Percentiles rank a stretch among this genome's conserved stretches.
phyloP scores from a whole-genome alignment of 495 filamentous ascomycete species.

The Penicillium ucsense region DNA sequence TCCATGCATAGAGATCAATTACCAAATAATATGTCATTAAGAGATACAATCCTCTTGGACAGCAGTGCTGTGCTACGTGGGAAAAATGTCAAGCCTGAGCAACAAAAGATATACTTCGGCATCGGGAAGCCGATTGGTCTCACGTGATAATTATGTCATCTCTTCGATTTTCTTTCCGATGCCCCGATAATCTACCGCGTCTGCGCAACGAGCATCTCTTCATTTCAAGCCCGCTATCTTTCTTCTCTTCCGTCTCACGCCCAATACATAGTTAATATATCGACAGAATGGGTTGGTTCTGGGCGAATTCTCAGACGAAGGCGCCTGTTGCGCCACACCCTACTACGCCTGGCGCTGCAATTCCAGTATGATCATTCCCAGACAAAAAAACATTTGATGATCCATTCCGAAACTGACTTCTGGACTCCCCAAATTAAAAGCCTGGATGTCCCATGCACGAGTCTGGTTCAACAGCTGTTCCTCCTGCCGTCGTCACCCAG shows the following conservation, averaged over 20 bases:
- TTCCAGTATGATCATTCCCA: slow-evolving; percentile 53
- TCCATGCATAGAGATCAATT: no score
- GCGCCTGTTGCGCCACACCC: slow-evolving; percentile 35
- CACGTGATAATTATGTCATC: slow-evolving; percentile 45
- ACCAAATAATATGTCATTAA: no score
- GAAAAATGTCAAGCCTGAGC: neutral
- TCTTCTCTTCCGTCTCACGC: neutral
- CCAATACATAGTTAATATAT: neutral
- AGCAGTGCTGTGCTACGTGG: no score
- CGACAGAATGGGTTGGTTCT: slow-evolving; percentile 89
- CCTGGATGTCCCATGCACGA: slow-evolving; percentile 89
- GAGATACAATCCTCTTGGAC: no score
- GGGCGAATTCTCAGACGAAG: slow-evolving; percentile 61
- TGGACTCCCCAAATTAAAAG: slow-evolving; percentile 33
- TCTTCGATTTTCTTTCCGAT: slow-evolving; percentile 41
- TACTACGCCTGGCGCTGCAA: slow-evolving; percentile 31
- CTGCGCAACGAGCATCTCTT: neutral
- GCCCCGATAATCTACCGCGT: no score
- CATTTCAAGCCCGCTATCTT: slow-evolving; percentile 10
- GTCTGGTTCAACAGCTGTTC: slow-evolving; percentile 34
- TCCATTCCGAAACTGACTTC: slow-evolving; percentile 19
- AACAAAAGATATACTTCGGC: neutral
- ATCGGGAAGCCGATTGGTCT: neutral
- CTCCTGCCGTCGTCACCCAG: slow-evolving; percentile 32
- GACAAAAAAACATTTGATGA: neutral